Evolutionary conservation across 305 asterid species (phyloP).

Genomic region (Andrographis paniculata): DNA sequence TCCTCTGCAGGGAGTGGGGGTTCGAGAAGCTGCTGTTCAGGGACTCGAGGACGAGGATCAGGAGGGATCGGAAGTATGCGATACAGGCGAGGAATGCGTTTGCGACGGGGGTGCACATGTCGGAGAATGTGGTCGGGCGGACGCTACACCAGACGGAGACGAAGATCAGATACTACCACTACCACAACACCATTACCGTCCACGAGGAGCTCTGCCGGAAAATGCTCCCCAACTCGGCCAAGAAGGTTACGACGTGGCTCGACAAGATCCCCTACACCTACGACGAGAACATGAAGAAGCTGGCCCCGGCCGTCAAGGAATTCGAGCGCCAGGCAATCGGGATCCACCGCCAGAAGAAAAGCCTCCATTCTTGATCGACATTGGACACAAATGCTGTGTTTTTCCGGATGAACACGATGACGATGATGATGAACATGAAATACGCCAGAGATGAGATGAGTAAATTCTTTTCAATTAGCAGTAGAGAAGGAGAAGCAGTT

Average conservation of each 20-base stretch:
- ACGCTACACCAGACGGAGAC: constrained; percentile 59
- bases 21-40: constrained; percentile 79
- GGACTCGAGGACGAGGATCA: constrained; percentile 50
- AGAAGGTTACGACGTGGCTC: neutral
- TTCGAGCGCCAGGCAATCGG: neutral
- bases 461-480: too few species aligned
- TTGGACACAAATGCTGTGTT: too few species aligned
- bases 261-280: neutral
- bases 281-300: neutral
- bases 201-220: constrained; percentile 59
- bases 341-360: too few species aligned
- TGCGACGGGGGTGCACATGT: constrained; percentile 85
- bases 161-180: constrained; percentile 63
- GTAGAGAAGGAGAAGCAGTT: too few species aligned
- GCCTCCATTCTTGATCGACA: neutral
- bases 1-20: constrained; percentile 64
- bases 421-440: too few species aligned
- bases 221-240: constrained; percentile 1
- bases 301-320: neutral
- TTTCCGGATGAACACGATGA: too few species aligned
- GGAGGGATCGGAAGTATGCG: constrained; percentile 74
- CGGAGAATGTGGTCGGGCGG: constrained; percentile 57
- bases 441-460: too few species aligned
- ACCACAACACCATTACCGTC: constrained; percentile 65
- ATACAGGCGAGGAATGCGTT: constrained; percentile 70